Base-by-base conservation (phyloP, 306 rosid genomes). In the Rosa rugosa region DNA sequence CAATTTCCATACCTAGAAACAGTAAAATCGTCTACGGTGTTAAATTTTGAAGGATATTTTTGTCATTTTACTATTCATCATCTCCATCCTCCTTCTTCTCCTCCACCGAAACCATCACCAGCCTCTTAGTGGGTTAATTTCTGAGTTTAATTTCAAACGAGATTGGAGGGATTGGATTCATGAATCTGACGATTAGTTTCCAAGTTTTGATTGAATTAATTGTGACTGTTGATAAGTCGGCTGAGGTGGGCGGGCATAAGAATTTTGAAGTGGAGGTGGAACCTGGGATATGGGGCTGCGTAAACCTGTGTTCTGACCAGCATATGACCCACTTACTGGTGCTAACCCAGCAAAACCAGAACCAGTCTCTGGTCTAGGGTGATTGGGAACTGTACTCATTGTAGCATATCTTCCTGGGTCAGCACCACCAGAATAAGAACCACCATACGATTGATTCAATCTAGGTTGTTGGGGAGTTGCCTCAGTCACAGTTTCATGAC, bases 291-390 rank as follows among this genome's bases (percentile, higher is more conserved):
- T 89, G 56, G 89, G 82, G 78, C 44, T 83, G 72, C 57, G 81
- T 23, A 83, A 87, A 79, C 87, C 86, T 13, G 64, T 62, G 71
- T 82, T 90, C 85, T 87, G 97, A 79, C 78, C 85, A 83, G 87
- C 69, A 83, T 81, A 87, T n/a, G 94, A 80, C 75, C 91, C 90
- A 75, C 53, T 62, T 25, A 44, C 46, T 2, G 88, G 73, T 31
- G 81, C 77, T 59, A 92, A 42, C 45, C 84, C 84, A 16, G 86
- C 75, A 69, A 85, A 78, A 53, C 80, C 62, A 62, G 65, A 47
- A 57, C 81, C 83, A 64, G 86, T 47, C 62, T 88, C 88, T 9
- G 36, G 36, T 70, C 74, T 85, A 71, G 81, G 31, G 71, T 59
- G 41, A 27, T 3, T 16, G 57, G 85, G 64, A 75, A 87, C 84